A percentile compares a stretch with the other conserved stretches of the same genome.
Evolutionary conservation across 345 rosid genomes (phyloP).

Genomic region (Eucalyptus viminalis): DNA sequence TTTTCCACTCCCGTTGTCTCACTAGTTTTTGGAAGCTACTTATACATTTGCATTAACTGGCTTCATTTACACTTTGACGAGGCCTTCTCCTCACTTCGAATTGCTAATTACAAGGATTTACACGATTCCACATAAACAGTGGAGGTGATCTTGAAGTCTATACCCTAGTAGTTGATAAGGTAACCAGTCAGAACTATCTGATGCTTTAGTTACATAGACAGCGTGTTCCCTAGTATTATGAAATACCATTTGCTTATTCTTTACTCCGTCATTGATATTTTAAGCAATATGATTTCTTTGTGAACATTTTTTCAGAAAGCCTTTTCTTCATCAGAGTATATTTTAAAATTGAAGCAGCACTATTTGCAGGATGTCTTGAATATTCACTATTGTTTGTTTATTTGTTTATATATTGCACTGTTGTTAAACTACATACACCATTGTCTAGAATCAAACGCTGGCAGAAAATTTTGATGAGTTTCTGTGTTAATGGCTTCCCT

Average conservation of each 20-base stretch:
- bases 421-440: not conserved
- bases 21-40: slow-evolving; percentile 88
- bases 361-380: not conserved
- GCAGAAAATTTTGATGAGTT: not conserved
- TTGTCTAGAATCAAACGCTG: not conserved
- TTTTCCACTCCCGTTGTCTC: slow-evolving; percentile 97
- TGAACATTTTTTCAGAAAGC: not conserved
- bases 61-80: slow-evolving; percentile 95
- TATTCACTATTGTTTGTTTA: not conserved
- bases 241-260: not conserved
- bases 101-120: slow-evolving; percentile 96
- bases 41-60: slow-evolving; percentile 97
- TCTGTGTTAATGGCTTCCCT: not conserved
- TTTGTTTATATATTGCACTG: not conserved
- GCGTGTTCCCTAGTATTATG: not conserved
- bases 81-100: slow-evolving; percentile 96
- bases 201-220: not conserved
- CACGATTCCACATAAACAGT: slow-evolving; percentile 66
- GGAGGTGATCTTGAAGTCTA: slow-evolving; percentile 84
- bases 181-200: slow-evolving; percentile 2
- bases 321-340: not conserved
- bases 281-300: not conserved
- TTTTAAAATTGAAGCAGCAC: not conserved
- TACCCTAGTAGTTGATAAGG: slow-evolving; percentile 98
- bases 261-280: not conserved